Evolutionary conservation across 2,329 filamentous ascomycete species (phyloP), one percentile per base, ranked within the genome.

Genomic region (Nothomitra cinnamomea): DNA sequence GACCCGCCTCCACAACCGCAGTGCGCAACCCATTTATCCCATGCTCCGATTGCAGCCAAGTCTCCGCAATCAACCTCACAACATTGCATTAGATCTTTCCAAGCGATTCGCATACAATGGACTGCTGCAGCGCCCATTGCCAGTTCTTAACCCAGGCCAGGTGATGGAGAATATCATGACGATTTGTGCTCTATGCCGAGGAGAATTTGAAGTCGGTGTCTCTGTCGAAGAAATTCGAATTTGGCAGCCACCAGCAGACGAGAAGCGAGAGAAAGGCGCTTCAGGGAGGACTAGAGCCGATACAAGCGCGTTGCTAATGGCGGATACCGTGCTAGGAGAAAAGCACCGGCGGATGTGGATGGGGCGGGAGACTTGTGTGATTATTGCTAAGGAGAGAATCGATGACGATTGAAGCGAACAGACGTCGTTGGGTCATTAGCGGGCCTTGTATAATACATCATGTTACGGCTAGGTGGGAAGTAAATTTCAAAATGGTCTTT

Each of bases 41-140:
- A 71, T 94, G 0, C 70, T 95, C 42, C 77, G 89, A 38, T 69
- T 95, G 13, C 78, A 89, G 65, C 88, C 89, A 0, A 78, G 81
- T 51, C 75, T 95, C 15, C 78, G 84, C 45, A 78, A 88, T 61
- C 79, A 89, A 15, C 78, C 84, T 0, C 74, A 78, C 51, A 80
- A 79, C 56, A 73, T 85, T 13, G 84, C 86, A 1, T 76, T 94
- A 15, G 89, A 95, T 64, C 78, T 90, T 54, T 84, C 84, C 42
- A 82, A 86, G 62, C 86, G 87, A 58, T 76, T 95, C 53, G 82
- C 82, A 1, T 92, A 87, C 82, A 90, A 87, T 58, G 89, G 89
- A 1, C 81, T 85, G 28, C 67, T 95, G 55, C 89, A 95, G 67
- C 82, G 82, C 61, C 73, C 78, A 1, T 69, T 95, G 0, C 80